phyloP scores from a whole-genome alignment of 441 rosid species.

The Metrosideros polymorpha region DNA sequence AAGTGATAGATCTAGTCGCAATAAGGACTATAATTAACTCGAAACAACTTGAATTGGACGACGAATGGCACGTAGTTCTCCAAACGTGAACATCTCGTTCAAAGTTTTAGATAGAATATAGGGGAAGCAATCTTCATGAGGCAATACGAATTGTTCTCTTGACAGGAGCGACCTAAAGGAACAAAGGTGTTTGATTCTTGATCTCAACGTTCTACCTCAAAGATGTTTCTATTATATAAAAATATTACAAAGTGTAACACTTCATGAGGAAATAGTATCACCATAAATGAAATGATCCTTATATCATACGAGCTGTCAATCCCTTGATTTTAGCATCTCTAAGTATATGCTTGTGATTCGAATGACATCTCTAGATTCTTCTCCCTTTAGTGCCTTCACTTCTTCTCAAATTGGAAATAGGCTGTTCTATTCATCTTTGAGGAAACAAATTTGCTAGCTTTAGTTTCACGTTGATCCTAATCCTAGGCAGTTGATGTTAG shows the following conservation, averaged over 20 bases:
- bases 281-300: neutral
- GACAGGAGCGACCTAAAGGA: neutral
- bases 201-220: neutral
- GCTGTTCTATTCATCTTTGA: too few species aligned
- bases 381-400: neutral
- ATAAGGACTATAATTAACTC: neutral
- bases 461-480: neutral
- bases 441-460: too few species aligned
- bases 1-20: too few species aligned
- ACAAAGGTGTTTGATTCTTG: neutral
- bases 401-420: neutral
- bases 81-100: too few species aligned
- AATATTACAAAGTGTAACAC: neutral
- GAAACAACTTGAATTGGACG: neutral
- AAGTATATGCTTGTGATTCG: rapidly evolving
- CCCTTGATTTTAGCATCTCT: rapidly evolving
- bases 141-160: neutral
- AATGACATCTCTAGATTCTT: neutral
- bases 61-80: neutral
- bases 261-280: neutral
- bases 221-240: neutral
- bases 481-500: neutral
- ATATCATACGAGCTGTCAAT: neutral
- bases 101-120: too few species aligned
- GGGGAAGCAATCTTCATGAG: neutral